Evolutionary conservation across 306 rosid genomes (phyloP).

Genomic region (Begonia masoniana): DNA sequence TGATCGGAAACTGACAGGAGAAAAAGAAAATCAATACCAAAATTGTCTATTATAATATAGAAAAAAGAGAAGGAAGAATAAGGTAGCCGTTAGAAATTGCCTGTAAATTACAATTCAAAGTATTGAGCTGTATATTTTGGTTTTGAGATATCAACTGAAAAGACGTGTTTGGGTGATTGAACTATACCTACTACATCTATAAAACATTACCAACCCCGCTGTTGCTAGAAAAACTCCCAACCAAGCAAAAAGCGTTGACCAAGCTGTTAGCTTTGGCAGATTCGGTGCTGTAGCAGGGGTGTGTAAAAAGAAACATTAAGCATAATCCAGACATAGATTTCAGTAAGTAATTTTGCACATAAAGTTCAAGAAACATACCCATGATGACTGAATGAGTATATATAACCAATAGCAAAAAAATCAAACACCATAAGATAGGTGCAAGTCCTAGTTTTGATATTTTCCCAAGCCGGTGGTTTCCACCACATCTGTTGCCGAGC

Average conservation of each 20-base stretch:
- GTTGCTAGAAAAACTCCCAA: constrained; percentile 76
- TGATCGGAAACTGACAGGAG: no score
- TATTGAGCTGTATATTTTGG: no score
- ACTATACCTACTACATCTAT: constrained; percentile 77
- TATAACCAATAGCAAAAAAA: constrained; percentile 62
- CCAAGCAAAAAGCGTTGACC: constrained; percentile 71
- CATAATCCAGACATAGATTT: no score
- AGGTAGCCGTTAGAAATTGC: no score
- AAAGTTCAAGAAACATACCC: constrained; percentile 46
- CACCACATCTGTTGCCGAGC: constrained; percentile 77
- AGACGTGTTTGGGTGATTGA: background rate
- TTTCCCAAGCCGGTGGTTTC: constrained; percentile 58
- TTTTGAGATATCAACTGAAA: no score
- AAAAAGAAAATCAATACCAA: no score
- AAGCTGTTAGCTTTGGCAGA: constrained; percentile 73
- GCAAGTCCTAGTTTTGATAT: constrained; percentile 84
- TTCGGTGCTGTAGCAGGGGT: constrained; percentile 36
- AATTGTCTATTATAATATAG: no score
- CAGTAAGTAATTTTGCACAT: background rate
- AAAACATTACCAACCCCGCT: constrained; percentile 56
- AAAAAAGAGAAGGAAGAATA: no score
- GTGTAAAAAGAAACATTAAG: no score
- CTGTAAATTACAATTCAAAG: no score
- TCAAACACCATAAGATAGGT: constrained; percentile 72
- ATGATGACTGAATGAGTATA: constrained; percentile 73